Evolutionary conservation across 495 filamentous ascomycete species (phyloP), one percentile per base, ranked within the genome.

Genomic region (Trichoderma parareesei): DNA sequence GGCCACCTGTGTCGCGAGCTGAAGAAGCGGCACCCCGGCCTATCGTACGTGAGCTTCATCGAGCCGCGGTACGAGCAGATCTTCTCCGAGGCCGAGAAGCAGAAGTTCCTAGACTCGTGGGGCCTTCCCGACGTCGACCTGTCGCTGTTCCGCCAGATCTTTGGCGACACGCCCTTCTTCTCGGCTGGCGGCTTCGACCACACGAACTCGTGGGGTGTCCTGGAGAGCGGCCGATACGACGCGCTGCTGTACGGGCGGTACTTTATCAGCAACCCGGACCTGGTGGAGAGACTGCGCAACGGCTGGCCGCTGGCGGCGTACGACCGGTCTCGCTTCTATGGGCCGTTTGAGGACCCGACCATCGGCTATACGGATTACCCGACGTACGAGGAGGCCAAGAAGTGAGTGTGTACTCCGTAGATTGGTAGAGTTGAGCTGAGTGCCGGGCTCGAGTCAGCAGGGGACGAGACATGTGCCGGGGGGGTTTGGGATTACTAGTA

Each of bases 261-360:
- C 37, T 91, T 84, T 64, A 87, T 87, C 37, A 76, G 85, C 55
- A 90, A 87, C 64, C 89, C 89, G 5, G 88, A 92, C 71, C 70
- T 92, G 62, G 76, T 81, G 5, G 88, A 81, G 69, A 75, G 84
- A 48, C 61, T 90, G 9, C 68, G 80, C 72, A 69, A 85, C 35
- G 81, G 80, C 2, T 73, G 88, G 37, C 71, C 74, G 16, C 72
- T 90, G 27, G 70, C 66, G 6, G 66, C 70, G 44, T 88, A 89
- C 68, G 67, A 89, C 53, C 74, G 85, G 1, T 70, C 78, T 0
- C 78, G 74, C 0, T 89, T 90, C 68, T 90, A 90, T 67, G 64
- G 64, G n/a, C 57, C 64, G 59, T 65, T 53, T 57, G 48, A 57
- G 27, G 40, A 64, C 5, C 63, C 27, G 46, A 40, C 13, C 16